Percentiles rank a stretch among this genome's conserved stretches.
These are phyloP conservation scores for Trematosphaeria pertusa DNA, from an alignment of 2,329 filamentous ascomycete genomes.

Conservation along the genomic window DNA sequence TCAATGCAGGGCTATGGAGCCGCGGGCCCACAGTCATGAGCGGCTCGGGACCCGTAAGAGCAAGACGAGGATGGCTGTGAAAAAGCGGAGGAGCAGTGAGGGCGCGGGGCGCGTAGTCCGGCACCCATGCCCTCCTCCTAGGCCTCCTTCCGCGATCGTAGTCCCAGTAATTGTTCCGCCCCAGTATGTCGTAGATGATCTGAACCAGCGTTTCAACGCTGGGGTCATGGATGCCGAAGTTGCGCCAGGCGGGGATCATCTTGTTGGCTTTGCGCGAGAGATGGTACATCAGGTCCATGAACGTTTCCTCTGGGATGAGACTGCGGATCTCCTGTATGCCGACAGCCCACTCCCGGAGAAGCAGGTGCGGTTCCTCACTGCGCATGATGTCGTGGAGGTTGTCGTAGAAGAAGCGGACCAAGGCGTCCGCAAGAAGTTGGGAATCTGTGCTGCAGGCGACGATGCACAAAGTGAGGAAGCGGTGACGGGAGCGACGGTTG, in stretches of 20 bases:
- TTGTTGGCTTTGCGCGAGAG: constrained; percentile 1
- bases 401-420: constrained; percentile 7
- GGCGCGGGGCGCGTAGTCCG: background rate
- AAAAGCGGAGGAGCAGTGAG: background rate
- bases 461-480: constrained; percentile 9
- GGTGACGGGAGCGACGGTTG: too few species aligned
- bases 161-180: background rate
- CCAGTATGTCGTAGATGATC: background rate
- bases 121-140: background rate
- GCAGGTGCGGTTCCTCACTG: too few species aligned
- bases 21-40: too few species aligned
- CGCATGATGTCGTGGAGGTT: constrained; percentile 5
- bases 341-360: constrained; percentile 9
- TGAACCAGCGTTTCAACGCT: background rate
- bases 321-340: constrained; percentile 2
- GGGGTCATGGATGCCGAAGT: constrained; percentile 2
- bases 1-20: background rate
- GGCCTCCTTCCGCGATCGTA: constrained; percentile 1
- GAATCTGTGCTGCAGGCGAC: constrained; percentile 2
- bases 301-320: too few species aligned
- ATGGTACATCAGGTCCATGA: too few species aligned
- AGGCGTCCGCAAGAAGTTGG: constrained; percentile 1
- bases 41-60: background rate
- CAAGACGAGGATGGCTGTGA: background rate
- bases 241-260: constrained; percentile 1